Percentiles rank a stretch among this genome's conserved stretches.
These are phyloP conservation scores for Solanum piurae DNA, from an alignment of 257 asterid species.

Conservation along the genomic window DNA sequence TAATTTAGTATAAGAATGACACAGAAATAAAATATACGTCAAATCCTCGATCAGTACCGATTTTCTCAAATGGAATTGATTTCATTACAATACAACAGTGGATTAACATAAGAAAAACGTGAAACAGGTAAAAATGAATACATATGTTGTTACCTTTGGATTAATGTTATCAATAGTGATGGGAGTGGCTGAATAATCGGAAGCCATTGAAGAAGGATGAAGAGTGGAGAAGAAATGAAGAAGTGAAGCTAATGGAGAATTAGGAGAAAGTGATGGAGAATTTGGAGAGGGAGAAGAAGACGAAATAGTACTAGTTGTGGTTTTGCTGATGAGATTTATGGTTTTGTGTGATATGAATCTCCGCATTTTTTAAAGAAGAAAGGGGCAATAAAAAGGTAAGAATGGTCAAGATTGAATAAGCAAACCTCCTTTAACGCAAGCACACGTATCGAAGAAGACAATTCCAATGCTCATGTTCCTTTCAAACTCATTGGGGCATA, in stretches of 20 bases:
- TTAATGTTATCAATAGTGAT: conserved; percentile 22
- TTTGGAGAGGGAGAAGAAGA: not conserved
- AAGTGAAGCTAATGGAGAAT: not conserved
- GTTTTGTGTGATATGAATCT: conserved; percentile 45
- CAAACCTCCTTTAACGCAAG: not conserved
- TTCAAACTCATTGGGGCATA: not conserved
- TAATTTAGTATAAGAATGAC: not conserved
- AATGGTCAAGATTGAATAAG: not conserved
- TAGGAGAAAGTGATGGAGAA: too few species aligned
- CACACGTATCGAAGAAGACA: not conserved
- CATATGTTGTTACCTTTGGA: conserved; percentile 21
- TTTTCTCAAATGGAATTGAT: not conserved
- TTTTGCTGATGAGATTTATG: conserved; percentile 14
- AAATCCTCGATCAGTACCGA: not conserved
- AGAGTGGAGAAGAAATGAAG: conserved; percentile 7
- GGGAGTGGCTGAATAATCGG: conserved; percentile 31
- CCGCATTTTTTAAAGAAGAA: conserved; percentile 32
- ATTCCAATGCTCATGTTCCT: not conserved
- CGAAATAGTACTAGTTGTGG: not conserved
- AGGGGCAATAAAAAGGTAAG: not conserved
- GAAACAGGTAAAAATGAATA: not conserved
- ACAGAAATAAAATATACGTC: not conserved
- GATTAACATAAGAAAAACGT: not conserved
- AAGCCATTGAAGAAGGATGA: conserved; percentile 24
- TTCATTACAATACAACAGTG: not conserved